phyloP scores from a whole-genome alignment of 148 eudicot species.

The Diospyros lotus region DNA sequence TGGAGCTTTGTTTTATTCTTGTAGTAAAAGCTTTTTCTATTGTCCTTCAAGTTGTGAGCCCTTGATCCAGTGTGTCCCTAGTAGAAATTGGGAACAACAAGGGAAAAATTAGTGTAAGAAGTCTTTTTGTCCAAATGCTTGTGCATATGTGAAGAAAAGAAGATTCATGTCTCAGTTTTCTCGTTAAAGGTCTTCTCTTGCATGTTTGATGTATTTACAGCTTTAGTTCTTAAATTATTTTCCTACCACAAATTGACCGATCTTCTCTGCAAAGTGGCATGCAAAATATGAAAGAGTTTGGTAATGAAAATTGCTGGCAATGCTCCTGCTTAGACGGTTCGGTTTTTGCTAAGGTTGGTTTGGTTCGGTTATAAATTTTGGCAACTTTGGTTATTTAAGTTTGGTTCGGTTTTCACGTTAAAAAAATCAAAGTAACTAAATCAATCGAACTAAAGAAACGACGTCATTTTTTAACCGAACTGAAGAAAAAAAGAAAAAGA shows the following conservation, averaged over 20 bases:
- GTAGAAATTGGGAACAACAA: neutral
- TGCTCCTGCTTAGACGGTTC: conserved; percentile 52
- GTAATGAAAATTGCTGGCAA: conserved; percentile 35
- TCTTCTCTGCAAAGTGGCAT: neutral
- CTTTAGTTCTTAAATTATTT: neutral
- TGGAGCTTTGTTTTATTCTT: neutral
- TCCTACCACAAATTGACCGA: neutral
- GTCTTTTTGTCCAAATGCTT: neutral
- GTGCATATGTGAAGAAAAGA: neutral
- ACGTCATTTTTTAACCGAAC: no score
- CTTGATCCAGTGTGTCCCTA: neutral
- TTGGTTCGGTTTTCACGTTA: no score
- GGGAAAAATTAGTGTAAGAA: neutral
- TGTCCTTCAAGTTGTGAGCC: neutral
- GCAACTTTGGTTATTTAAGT: no score
- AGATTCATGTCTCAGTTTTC: neutral
- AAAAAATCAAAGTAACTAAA: no score
- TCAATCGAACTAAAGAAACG: no score
- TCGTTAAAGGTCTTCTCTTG: neutral
- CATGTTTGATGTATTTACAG: neutral
- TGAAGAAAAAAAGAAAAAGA: no score
- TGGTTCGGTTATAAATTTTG: no score
- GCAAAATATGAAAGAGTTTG: no score
- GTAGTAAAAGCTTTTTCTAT: neutral
- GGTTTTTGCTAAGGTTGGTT: no score